These are phyloP conservation scores for Globisporangium paddicum DNA, from an alignment of 352 stramenopile genomes.

Conservation along the genomic window DNA sequence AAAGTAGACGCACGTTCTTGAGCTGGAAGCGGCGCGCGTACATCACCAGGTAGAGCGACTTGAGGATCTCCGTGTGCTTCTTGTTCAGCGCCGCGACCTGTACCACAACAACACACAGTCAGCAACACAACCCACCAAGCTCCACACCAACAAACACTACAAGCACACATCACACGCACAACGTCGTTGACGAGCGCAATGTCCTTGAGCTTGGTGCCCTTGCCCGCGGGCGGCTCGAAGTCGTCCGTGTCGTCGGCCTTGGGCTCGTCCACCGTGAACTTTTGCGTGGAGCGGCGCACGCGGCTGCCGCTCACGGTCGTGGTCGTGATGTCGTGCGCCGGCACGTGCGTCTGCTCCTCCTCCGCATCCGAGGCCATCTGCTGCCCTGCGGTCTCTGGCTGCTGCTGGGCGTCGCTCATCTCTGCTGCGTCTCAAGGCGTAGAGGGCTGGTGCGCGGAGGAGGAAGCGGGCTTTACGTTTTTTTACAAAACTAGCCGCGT, in stretches of 20 bases:
- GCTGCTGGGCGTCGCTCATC: neutral
- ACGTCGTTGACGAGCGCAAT: slow-evolving; percentile 50
- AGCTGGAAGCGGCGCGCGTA: slow-evolving; percentile 73
- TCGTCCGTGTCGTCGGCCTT: slow-evolving; percentile 53
- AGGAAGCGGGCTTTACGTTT: too few relatives aligned
- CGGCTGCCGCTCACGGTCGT: slow-evolving; percentile 34
- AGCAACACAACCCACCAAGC: neutral
- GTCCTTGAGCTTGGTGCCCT: slow-evolving; percentile 54
- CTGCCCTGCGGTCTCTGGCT: neutral
- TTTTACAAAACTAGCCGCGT: too few relatives aligned
- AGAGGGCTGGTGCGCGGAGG: too few relatives aligned
- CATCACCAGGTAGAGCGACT: slow-evolving; percentile 80
- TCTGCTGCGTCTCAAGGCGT: too few relatives aligned
- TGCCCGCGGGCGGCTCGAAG: slow-evolving; percentile 53
- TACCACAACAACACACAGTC: neutral
- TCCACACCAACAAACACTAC: neutral
- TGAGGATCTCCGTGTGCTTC: slow-evolving; percentile 66
- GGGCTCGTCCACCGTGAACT: slow-evolving; percentile 49
- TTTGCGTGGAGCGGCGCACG: slow-evolving; percentile 60
- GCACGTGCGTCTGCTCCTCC: slow-evolving; percentile 6
- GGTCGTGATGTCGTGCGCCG: slow-evolving; percentile 11
- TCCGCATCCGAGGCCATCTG: neutral
- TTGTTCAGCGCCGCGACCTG: slow-evolving; percentile 66
- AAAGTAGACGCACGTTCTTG: slow-evolving; percentile 71
- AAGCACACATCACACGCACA: slow-evolving; percentile 20